Conservation (phyloP, 78 protist species). For the Dictyostelium firmibasis region DNA sequence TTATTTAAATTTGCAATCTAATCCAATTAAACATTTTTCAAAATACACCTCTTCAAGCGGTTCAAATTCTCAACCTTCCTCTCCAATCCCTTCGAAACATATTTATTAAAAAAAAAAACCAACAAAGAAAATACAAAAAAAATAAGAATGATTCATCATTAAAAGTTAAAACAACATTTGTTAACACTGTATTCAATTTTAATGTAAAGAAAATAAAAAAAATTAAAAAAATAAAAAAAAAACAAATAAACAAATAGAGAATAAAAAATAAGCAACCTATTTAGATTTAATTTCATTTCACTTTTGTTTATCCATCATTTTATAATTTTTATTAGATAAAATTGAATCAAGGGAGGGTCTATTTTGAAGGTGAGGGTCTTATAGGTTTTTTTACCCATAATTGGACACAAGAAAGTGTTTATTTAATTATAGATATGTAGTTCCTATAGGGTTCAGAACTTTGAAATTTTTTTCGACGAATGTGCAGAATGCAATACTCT, state of each 20-base stretch:
- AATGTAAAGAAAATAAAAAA: not conserved
- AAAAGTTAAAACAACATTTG: not conserved
- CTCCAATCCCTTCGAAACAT: not conserved
- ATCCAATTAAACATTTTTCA: conserved; percentile 11
- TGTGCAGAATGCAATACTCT: too few relatives aligned
- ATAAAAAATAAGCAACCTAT: not conserved
- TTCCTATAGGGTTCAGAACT: too few relatives aligned
- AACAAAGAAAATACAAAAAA: not conserved
- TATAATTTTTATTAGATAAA: too few relatives aligned
- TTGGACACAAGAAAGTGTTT: too few relatives aligned
- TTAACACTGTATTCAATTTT: not conserved
- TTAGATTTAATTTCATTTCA: not conserved
- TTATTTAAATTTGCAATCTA: not conserved
- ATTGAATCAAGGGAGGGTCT: too few relatives aligned
- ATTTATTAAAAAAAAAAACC: not conserved
- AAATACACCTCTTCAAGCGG: not conserved
- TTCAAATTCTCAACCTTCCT: not conserved
- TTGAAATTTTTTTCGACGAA: too few relatives aligned
- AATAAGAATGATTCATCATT: not conserved
- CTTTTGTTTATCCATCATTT: too few relatives aligned
- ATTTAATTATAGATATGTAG: too few relatives aligned
- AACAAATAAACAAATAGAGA: not conserved
- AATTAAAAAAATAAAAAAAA: not conserved
- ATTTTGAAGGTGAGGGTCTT: too few relatives aligned
- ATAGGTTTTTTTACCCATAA: too few relatives aligned